phyloP scores from a whole-genome alignment of 1,284 basidiomycete species.

The Sporisorium exsertum region DNA sequence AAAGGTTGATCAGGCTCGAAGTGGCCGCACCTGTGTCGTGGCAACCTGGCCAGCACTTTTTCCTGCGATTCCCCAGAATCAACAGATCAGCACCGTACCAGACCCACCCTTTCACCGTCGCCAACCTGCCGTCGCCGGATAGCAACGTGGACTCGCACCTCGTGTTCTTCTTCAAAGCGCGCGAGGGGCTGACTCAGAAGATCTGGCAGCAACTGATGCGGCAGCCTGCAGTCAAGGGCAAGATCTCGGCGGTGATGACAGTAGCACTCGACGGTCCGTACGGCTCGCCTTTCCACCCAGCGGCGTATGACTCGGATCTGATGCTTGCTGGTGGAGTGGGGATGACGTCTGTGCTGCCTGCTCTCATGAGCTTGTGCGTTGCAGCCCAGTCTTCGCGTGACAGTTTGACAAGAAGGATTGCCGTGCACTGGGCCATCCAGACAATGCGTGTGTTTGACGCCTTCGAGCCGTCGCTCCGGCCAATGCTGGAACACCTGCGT shows the following conservation, averaged over 20 bases:
- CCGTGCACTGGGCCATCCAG: constrained; percentile 34
- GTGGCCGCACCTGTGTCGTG: constrained; percentile 51
- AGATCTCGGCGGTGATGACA: constrained; percentile 11
- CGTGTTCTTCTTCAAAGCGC: constrained; percentile 51
- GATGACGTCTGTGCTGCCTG: constrained; percentile 44
- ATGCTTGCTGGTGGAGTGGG: constrained; percentile 57
- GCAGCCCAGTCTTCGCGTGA: constrained; percentile 10
- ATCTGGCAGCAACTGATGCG: constrained; percentile 22
- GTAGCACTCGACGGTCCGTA: constrained; percentile 59
- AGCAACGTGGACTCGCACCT: constrained; percentile 28
- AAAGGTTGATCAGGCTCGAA: constrained; percentile 37
- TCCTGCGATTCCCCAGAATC: constrained; percentile 58
- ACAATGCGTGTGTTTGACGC: constrained; percentile 18
- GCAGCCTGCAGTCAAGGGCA: constrained; percentile 22
- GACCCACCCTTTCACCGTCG: constrained; percentile 62
- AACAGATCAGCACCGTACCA: constrained; percentile 37
- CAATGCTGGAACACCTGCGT: constrained; percentile 27
- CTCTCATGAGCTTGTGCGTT: constrained; percentile 41
- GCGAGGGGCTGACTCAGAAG: constrained; percentile 40
- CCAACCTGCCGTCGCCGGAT: constrained; percentile 49
- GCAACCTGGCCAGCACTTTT: constrained; percentile 62
- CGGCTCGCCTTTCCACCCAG: constrained; percentile 35
- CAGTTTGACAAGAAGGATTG: constrained; percentile 11
- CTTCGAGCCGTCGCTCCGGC: constrained; percentile 19
- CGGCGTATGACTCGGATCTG: constrained; percentile 34